These are phyloP conservation scores for Ustilago vetiveriae DNA, from an alignment of 1,284 basidiomycete genomes.

Conservation along the genomic window DNA sequence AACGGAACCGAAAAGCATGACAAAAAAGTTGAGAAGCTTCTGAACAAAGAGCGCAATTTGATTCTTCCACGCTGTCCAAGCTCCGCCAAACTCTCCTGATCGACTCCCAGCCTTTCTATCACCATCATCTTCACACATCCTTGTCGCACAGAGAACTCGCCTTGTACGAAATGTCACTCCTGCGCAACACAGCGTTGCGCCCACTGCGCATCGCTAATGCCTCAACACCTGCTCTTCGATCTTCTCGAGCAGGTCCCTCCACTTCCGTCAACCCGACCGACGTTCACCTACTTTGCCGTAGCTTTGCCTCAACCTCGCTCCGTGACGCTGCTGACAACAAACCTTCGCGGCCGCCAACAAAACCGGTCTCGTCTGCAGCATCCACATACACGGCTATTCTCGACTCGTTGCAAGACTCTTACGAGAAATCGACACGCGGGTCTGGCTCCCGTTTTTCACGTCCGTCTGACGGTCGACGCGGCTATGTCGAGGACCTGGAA, in stretches of 20 bases:
- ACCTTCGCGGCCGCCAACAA: background rate
- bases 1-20: too few species aligned
- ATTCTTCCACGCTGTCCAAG: background rate
- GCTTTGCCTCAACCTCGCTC: constrained; percentile 38
- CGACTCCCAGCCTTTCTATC: background rate
- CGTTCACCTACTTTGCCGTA: constrained; percentile 30
- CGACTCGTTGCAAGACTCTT: constrained; percentile 29
- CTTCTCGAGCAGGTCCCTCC: constrained; percentile 8
- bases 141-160: too few species aligned
- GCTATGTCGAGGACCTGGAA: constrained; percentile 40
- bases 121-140: constrained; percentile 1
- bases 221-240: constrained; percentile 4
- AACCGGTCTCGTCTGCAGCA: constrained; percentile 8
- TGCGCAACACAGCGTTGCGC: constrained; percentile 19
- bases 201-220: constrained; percentile 13
- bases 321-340: constrained; percentile 9
- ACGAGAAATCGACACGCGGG: constrained; percentile 23
- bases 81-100: background rate
- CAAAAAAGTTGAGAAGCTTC: constrained; percentile 3
- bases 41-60: background rate
- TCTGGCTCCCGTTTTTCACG: constrained; percentile 15
- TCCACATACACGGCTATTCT: constrained; percentile 41
- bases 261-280: constrained; percentile 3
- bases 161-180: constrained; percentile 7
- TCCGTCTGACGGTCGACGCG: constrained; percentile 25